phyloP scores from a whole-genome alignment of 108 stramenopile genomes.

The Pseudonitzschia multistriata region DNA sequence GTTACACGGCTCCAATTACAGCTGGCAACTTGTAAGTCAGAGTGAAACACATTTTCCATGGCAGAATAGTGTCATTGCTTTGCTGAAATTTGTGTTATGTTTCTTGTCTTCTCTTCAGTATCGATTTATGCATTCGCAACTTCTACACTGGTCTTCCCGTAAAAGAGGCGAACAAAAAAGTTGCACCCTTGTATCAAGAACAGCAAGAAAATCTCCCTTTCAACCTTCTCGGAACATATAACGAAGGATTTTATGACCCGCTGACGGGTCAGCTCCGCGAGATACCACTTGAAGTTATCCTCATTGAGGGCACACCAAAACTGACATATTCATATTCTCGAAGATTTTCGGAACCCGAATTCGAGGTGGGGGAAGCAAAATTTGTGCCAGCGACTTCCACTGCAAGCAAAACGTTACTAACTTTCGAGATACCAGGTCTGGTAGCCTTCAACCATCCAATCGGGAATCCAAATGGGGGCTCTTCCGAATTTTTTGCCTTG shows the following conservation, averaged over 20 bases:
- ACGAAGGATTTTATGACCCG: conserved; percentile 87
- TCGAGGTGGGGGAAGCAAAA: conserved; percentile 18
- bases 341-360: conserved; percentile 13
- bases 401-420: conserved; percentile 60
- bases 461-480: conserved; percentile 67
- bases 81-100: not conserved
- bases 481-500: conserved; percentile 77
- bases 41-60: not conserved
- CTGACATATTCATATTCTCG: conserved; percentile 43
- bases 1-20: conserved; percentile 81
- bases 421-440: conserved; percentile 72
- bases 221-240: conserved; percentile 72
- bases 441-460: conserved; percentile 84
- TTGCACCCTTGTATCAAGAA: conserved; percentile 39
- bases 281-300: conserved; percentile 80
- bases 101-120: conserved; percentile 5
- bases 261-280: conserved; percentile 77
- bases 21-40: conserved; percentile 52
- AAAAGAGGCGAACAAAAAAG: conserved; percentile 54
- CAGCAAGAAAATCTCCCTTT: conserved; percentile 27
- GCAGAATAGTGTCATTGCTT: not conserved
- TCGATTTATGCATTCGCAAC: conserved; percentile 72
- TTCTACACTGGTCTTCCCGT: conserved; percentile 82
- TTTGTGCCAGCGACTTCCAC: conserved; percentile 36
- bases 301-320: conserved; percentile 64